Evolutionary conservation across 495 filamentous ascomycete species (phyloP), one percentile per base, ranked within the genome.

Genomic region (Astrocystis sublimbata): DNA sequence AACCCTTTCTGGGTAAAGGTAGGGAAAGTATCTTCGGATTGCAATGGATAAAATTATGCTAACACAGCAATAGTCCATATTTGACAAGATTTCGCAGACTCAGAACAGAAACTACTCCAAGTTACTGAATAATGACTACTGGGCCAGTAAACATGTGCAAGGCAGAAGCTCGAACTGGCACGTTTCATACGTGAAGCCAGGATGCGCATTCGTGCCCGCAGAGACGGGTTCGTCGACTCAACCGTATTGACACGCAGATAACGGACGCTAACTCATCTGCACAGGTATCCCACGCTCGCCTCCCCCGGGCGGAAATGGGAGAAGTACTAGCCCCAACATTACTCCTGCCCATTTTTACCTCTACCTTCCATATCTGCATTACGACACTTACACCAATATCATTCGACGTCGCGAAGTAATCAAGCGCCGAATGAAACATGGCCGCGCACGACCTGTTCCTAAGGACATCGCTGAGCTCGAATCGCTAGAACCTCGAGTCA

Each of bases 1-100:
- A 85, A 89, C 69, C 82, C 87, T 2, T 78, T 80, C 6, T 90
- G 87, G 87, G 87, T 89, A 12, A 84, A 82, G 67, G 79, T 81
- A 67, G 57, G 24, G 66, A 62, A 21, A 60, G 73, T 13, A 6
- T 60, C 65, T 0, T 0, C 5, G 7, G 3, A 24, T 19, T 1
- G 49, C 17, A 35, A 26, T n/a, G n/a, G 6, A 17, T 30, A 6
- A 13, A 15, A 21, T 41, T 17, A 4, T 47, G 70, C 63, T 76
- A 68, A 63, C 71, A 68, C 1, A 53, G 42, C 4, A 2, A 9
- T 28, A 76, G 72, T 70, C 73, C 56, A 75, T 75, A 9, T 81
- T 76, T 43, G 71, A 68, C 26, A 77, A 66, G 35, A 66, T 75
- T 33, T 72, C 68, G 46, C 70, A 68, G 31, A 75, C 65, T 17